Percentiles rank a stretch among this genome's conserved stretches.
Conservation (phyloP, 805 yeast genomes). For the Ogataea dorogensis region DNA sequence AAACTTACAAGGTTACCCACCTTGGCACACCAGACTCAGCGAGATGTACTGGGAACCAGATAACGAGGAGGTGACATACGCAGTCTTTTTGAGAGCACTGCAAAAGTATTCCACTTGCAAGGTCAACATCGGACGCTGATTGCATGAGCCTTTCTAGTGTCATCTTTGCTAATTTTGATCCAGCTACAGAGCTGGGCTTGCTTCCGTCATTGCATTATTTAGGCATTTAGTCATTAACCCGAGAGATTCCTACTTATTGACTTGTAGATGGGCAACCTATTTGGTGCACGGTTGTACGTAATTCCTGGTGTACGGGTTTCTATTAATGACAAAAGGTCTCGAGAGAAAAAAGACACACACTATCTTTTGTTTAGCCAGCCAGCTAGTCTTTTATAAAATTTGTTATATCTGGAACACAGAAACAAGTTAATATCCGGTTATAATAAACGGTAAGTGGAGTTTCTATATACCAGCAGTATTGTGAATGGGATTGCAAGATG, state of each 20-base stretch:
- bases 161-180: conserved; percentile 6
- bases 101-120: conserved; percentile 77
- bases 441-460: conserved; percentile 11
- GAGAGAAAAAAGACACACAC: conserved; percentile 15
- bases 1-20: conserved; percentile 93
- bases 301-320: conserved; percentile 13
- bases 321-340: conserved; percentile 12
- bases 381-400: conserved; percentile 8
- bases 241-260: background rate
- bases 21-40: conserved; percentile 92
- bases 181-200: conserved; percentile 1
- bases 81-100: conserved; percentile 77
- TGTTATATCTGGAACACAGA: conserved; percentile 8
- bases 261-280: background rate
- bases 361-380: conserved; percentile 14
- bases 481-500: background rate
- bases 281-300: background rate
- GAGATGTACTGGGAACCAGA: conserved; percentile 92
- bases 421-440: conserved; percentile 13
- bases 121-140: conserved; percentile 81
- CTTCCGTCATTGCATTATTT: conserved; percentile 10
- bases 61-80: conserved; percentile 74
- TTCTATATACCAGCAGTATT: background rate
- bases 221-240: conserved; percentile 4
- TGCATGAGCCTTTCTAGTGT: background rate